A percentile compares a stretch with the other conserved stretches of the same genome.
These are phyloP conservation scores for Ophiostoma novo-ulmi DNA, from an alignment of 2,329 filamentous ascomycete genomes.

Conservation along the genomic window DNA sequence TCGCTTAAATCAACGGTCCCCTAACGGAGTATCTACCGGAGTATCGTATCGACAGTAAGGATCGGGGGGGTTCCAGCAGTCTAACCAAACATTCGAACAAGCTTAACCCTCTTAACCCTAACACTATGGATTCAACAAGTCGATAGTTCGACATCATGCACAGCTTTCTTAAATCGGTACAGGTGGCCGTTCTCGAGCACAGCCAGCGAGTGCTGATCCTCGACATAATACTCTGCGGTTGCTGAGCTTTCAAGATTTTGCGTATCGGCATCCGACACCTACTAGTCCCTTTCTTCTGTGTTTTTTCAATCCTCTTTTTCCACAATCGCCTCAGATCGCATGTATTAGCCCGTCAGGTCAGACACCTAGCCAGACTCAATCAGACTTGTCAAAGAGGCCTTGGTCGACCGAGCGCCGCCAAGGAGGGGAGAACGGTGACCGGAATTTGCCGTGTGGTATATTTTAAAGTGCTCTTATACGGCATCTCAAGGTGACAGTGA, in stretches of 20 bases:
- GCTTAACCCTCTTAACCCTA: background rate
- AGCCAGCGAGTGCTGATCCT: too few species aligned
- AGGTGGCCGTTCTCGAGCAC: too few species aligned
- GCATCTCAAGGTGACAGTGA: background rate
- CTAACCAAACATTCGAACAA: background rate
- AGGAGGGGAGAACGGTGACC: background rate
- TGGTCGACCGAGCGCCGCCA: too few species aligned
- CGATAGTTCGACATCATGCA: too few species aligned
- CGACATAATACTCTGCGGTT: too few species aligned
- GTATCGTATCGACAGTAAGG: background rate
- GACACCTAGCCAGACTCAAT: background rate
- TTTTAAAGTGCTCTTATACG: background rate
- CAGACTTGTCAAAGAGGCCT: background rate
- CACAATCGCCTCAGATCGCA: too few species aligned
- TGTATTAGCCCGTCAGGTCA: too few species aligned
- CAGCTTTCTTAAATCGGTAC: too few species aligned
- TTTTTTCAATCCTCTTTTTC: too few species aligned
- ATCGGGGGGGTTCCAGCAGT: background rate
- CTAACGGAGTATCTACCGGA: conserved; percentile 8
- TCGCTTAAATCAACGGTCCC: background rate
- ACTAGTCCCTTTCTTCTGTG: too few species aligned
- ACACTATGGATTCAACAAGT: background rate
- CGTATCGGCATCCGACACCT: too few species aligned
- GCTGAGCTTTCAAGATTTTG: too few species aligned
- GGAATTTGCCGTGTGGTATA: background rate